Conservation (phyloP, 306 rosid species). For the Sicyos edulis region DNA sequence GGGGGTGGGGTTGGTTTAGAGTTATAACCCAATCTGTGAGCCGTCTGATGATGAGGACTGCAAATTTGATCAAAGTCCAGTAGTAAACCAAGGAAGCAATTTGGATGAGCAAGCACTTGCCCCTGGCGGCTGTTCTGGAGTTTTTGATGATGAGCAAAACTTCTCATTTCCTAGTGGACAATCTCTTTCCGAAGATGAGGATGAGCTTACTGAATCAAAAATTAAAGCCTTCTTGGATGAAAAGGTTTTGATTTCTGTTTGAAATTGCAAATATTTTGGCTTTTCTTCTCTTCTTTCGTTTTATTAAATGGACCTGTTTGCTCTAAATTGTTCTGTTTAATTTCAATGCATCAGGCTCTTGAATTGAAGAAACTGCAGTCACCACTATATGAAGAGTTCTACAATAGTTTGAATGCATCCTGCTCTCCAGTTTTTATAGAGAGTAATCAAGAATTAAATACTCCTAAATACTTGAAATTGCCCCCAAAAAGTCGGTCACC, state of each 20-base stretch:
- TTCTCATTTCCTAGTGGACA: constrained; percentile 64
- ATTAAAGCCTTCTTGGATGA: constrained; percentile 85
- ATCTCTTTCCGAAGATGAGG: constrained; percentile 80
- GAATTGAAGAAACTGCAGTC: constrained; percentile 94
- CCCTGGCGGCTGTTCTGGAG: constrained; percentile 38
- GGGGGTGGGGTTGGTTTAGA: constrained; percentile 35
- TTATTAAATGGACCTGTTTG: not conserved
- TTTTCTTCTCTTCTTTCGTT: not conserved
- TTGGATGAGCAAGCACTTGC: constrained; percentile 21
- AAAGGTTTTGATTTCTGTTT: constrained; percentile 52
- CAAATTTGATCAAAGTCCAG: constrained; percentile 53
- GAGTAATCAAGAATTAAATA: constrained; percentile 47
- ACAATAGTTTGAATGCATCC: constrained; percentile 67
- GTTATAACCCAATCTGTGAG: constrained; percentile 87
- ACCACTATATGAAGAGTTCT: constrained; percentile 86
- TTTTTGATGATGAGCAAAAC: constrained; percentile 40
- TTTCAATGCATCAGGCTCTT: constrained; percentile 55
- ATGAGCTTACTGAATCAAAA: constrained; percentile 89
- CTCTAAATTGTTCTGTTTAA: not conserved
- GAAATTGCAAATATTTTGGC: constrained; percentile 6
- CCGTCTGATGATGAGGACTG: constrained; percentile 76
- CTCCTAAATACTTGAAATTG: constrained; percentile 68
- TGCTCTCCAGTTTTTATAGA: constrained; percentile 57
- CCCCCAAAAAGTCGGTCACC: constrained; percentile 99
- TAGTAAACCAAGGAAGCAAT: constrained; percentile 33